A percentile compares a stretch with the other conserved stretches of the same genome.
These are phyloP conservation scores for Mycena sanguinolenta DNA, from an alignment of 768 basidiomycete species.

Conservation along the genomic window DNA sequence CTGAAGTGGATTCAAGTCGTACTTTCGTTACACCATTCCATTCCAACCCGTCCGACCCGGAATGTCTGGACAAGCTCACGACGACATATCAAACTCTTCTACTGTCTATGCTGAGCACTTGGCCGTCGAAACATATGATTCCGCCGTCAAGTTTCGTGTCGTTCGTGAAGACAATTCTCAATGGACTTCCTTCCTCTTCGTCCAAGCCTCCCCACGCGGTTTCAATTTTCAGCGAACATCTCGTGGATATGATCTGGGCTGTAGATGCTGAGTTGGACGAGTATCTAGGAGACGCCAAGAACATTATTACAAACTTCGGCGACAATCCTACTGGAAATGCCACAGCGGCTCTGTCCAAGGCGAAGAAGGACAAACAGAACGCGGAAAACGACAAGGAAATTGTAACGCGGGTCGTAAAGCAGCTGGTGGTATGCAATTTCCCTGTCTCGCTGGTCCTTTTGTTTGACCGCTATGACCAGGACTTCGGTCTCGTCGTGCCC, in stretches of 20 bases:
- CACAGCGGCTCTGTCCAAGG: slow-evolving; percentile 47
- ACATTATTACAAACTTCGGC: slow-evolving; percentile 50
- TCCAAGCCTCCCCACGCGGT: slow-evolving; percentile 63
- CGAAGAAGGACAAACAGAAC: slow-evolving; percentile 61
- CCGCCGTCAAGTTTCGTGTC: slow-evolving; percentile 65
- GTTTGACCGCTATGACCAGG: slow-evolving; percentile 52
- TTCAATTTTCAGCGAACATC: slow-evolving; percentile 70
- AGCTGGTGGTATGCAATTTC: slow-evolving; percentile 66
- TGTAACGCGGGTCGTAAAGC: slow-evolving; percentile 69
- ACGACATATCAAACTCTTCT: slow-evolving; percentile 80
- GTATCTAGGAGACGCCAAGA: slow-evolving; percentile 67
- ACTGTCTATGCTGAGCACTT: slow-evolving; percentile 68
- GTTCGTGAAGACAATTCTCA: slow-evolving; percentile 75
- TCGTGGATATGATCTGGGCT: slow-evolving; percentile 88
- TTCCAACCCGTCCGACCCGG: slow-evolving; percentile 67
- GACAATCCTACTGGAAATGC: slow-evolving; percentile 49
- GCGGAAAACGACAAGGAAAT: slow-evolving; percentile 76
- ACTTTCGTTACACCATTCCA: slow-evolving; percentile 72
- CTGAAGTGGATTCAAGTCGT: slow-evolving; percentile 59
- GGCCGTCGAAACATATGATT: slow-evolving; percentile 63
- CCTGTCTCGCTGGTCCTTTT: not conserved
- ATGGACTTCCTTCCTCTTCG: slow-evolving; percentile 78
- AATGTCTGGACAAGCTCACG: slow-evolving; percentile 67
- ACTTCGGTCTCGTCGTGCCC: slow-evolving; percentile 67
- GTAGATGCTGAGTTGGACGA: slow-evolving; percentile 85